Evolutionary conservation across 78 protist species (phyloP).

Genomic region (Planoprotostelium fungivorum): DNA sequence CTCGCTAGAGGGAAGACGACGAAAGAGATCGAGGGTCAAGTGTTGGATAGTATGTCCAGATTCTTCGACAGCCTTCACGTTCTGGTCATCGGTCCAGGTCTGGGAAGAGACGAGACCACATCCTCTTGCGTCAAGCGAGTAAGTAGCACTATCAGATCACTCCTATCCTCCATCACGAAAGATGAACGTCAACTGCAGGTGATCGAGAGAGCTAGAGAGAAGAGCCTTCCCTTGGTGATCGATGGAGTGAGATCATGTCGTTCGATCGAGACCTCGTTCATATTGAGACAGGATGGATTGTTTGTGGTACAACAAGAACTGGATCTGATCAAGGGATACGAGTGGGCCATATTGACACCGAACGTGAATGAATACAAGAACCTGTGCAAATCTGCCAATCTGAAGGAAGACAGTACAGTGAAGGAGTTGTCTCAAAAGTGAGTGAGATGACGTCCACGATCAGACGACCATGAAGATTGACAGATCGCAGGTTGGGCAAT

Average conservation of each 20-base stretch:
- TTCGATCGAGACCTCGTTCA: too few relatives aligned
- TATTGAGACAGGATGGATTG: conserved; percentile 61
- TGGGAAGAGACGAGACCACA: conserved; percentile 38
- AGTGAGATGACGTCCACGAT: neutral
- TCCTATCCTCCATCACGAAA: neutral
- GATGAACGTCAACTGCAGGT: neutral
- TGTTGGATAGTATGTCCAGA: neutral
- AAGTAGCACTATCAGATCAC: neutral
- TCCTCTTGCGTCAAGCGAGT: conserved; percentile 42
- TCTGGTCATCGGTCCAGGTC: conserved; percentile 79
- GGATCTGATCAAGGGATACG: conserved; percentile 29
- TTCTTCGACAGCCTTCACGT: conserved; percentile 36
- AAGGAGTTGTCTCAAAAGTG: neutral
- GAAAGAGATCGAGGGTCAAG: neutral
- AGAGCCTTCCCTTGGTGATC: conserved; percentile 15
- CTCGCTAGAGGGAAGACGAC: neutral
- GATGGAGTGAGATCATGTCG: conserved; percentile 17
- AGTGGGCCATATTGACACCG: conserved; percentile 69
- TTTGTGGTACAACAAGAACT: conserved; percentile 26
- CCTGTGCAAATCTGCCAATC: conserved; percentile 8
- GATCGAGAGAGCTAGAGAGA: neutral
- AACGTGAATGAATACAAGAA: conserved; percentile 48
- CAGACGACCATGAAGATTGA: neutral
- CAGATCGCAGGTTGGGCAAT: conserved; percentile 24
- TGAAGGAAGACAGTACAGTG: conserved; percentile 1